Conservation (phyloP, 495 filamentous ascomycete species). For the Trichoderma reesei region DNA sequence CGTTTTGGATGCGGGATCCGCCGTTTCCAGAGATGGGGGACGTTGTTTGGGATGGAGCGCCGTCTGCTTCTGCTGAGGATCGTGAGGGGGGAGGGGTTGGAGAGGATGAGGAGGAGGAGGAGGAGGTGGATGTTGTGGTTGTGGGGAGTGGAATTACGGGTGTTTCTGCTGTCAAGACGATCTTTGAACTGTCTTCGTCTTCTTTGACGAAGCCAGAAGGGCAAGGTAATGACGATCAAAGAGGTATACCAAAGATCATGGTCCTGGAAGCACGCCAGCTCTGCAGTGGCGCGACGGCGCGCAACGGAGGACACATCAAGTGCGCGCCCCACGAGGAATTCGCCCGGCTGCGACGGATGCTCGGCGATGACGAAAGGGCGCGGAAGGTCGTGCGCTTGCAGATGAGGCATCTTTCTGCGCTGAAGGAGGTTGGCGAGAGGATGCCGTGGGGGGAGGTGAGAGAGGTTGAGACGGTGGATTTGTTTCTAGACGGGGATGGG, state of each 20-base stretch:
- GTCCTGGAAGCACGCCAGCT: conserved; percentile 31
- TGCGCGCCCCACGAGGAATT: conserved; percentile 9
- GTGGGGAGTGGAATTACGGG: conserved; percentile 58
- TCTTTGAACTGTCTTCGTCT: background rate
- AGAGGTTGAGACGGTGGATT: conserved; percentile 28
- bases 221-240: background rate
- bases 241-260: conserved; percentile 12
- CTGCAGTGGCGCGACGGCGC: conserved; percentile 29
- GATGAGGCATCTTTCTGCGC: conserved; percentile 20
- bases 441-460: conserved; percentile 22
- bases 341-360: background rate
- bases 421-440: conserved; percentile 20
- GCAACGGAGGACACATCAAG: conserved; percentile 36
- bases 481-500: conserved; percentile 24
- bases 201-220: background rate
- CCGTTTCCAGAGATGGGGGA: conserved; percentile 40
- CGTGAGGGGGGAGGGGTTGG: no score
- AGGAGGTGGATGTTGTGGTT: conserved; percentile 41
- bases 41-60: conserved; percentile 4
- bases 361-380: conserved; percentile 10
- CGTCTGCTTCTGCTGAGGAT: no score
- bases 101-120: conserved; percentile 27
- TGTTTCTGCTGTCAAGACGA: conserved; percentile 35
- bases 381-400: conserved; percentile 24
- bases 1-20: conserved; percentile 51